phyloP scores from a whole-genome alignment of 371 early-diverging fungal genomes.

The Dichotomocladium elegans region DNA sequence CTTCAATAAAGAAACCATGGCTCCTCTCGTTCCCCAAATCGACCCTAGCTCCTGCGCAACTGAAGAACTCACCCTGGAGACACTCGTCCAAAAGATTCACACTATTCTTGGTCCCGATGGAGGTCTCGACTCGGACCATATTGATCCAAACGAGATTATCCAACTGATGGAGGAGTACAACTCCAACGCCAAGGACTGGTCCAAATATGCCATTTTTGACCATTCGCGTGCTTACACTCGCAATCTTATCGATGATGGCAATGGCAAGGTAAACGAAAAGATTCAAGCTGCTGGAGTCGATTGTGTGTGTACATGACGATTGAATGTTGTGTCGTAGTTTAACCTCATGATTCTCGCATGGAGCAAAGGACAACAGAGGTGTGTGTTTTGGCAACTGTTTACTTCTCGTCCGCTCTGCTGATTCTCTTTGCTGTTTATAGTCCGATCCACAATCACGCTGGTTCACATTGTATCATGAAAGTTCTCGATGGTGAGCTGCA shows the following conservation, averaged over 20 bases:
- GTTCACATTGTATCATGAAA: slow-evolving; percentile 94
- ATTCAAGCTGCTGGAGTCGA: no score
- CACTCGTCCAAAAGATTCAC: slow-evolving; percentile 16
- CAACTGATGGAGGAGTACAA: slow-evolving; percentile 62
- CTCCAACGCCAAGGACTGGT: slow-evolving; percentile 72
- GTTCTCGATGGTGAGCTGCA: slow-evolving; percentile 79
- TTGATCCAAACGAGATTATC: slow-evolving; percentile 58
- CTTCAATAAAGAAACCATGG: background rate
- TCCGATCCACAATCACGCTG: slow-evolving; percentile 93
- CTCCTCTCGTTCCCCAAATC: slow-evolving; percentile 4
- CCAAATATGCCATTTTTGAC: slow-evolving; percentile 75
- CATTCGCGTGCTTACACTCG: slow-evolving; percentile 71
- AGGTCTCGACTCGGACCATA: slow-evolving; percentile 47
- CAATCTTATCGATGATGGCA: slow-evolving; percentile 89
- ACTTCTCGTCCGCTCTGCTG: background rate
- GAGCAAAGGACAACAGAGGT: slow-evolving; percentile 44
- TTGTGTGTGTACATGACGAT: background rate
- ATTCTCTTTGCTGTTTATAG: slow-evolving; percentile 33
- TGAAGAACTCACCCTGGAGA: slow-evolving; percentile 2
- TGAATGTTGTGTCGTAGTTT: slow-evolving; percentile 48
- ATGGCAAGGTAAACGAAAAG: no score
- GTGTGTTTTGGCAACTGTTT: no score
- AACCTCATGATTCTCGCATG: slow-evolving; percentile 91
- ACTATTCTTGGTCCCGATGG: slow-evolving; percentile 19
- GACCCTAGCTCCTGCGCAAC: background rate